These are phyloP conservation scores for Saussurea involucrata DNA, from an alignment of 129 eudicot genomes.

Conservation along the genomic window DNA sequence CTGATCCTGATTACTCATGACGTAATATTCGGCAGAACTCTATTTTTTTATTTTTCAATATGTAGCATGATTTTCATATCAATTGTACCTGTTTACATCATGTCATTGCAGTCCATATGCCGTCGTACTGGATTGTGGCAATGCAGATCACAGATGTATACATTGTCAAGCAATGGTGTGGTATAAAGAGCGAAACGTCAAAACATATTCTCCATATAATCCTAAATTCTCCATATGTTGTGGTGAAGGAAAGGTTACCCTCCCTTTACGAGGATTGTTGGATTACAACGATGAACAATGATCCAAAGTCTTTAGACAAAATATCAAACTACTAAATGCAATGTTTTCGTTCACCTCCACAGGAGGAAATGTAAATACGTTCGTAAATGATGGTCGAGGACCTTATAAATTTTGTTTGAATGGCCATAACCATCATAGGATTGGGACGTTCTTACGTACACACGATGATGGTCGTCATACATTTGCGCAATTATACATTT, in stretches of 20 bases:
- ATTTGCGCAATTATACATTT: not conserved
- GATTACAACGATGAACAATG: not conserved
- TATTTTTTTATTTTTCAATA: too few relatives aligned
- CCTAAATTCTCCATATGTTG: not conserved
- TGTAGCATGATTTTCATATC: not conserved
- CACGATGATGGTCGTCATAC: not conserved
- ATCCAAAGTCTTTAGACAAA: not conserved
- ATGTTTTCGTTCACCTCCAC: not conserved
- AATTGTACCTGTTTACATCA: not conserved
- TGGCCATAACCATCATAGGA: not conserved
- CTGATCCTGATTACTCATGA: too few relatives aligned
- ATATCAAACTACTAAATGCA: too few relatives aligned
- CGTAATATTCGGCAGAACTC: too few relatives aligned
- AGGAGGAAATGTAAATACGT: not conserved
- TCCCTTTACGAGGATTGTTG: not conserved
- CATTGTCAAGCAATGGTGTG: not conserved
- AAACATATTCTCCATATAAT: not conserved
- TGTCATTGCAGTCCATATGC: not conserved
- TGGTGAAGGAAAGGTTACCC: too few relatives aligned
- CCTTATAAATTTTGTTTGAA: not conserved
- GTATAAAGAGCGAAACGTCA: not conserved
- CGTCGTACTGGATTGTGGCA: not conserved
- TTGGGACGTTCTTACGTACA: not conserved
- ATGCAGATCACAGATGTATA: not conserved
- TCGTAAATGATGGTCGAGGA: not conserved